These are phyloP conservation scores for Monosporozyma siamensis DNA, from an alignment of 805 yeast species.

Conservation along the genomic window DNA sequence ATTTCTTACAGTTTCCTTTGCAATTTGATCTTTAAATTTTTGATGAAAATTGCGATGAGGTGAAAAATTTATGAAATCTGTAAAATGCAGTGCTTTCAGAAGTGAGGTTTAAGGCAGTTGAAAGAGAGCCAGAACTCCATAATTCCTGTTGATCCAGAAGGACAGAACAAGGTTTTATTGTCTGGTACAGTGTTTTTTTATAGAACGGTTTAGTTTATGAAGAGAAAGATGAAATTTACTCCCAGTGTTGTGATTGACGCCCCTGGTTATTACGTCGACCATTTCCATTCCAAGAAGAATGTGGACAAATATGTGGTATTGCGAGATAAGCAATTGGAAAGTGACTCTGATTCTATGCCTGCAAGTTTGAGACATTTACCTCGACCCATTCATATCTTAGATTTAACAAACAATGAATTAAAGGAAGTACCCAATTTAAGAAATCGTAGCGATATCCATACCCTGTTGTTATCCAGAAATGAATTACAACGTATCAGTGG, in stretches of 20 bases:
- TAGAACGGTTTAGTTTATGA: too few species aligned
- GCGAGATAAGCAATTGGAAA: slow-evolving; percentile 32
- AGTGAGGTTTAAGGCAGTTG: too few species aligned
- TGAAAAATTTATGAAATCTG: too few species aligned
- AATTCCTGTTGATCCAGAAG: too few species aligned
- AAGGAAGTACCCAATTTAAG: slow-evolving; percentile 41
- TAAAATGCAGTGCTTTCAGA: too few species aligned
- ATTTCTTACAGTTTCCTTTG: background rate
- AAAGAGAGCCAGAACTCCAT: too few species aligned
- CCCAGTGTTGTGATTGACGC: slow-evolving; percentile 30
- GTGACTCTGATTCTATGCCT: slow-evolving; percentile 35
- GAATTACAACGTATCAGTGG: slow-evolving; percentile 37
- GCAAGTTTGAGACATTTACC: slow-evolving; percentile 34
- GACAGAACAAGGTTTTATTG: background rate
- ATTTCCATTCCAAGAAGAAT: slow-evolving; percentile 28
- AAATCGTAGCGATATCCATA: slow-evolving; percentile 34
- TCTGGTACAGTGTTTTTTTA: too few species aligned
- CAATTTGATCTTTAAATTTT: too few species aligned
- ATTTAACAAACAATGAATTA: slow-evolving; percentile 70
- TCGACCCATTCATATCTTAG: slow-evolving; percentile 48
- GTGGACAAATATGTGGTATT: slow-evolving; percentile 23
- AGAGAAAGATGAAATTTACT: slow-evolving; percentile 43
- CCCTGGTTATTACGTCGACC: slow-evolving; percentile 36
- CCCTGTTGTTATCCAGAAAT: slow-evolving; percentile 58
- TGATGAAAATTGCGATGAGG: too few species aligned